A percentile compares a stretch with the other conserved stretches of the same genome.
Evolutionary conservation across 257 asterid genomes (phyloP).

Genomic region (Lantana camara): DNA sequence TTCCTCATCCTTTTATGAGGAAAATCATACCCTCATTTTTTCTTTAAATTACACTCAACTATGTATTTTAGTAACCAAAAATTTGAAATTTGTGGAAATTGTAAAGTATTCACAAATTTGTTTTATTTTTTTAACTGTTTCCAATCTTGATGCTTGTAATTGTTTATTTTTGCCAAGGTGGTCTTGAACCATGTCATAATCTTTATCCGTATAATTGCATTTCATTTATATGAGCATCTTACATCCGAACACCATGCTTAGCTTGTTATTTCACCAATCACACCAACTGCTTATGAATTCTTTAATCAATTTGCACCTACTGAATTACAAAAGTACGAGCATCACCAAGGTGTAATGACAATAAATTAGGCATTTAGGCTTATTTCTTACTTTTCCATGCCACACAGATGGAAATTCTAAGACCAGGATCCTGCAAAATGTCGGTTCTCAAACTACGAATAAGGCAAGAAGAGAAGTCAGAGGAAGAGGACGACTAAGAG

Average conservation of each 20-base stretch:
- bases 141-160: not conserved
- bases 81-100: no score
- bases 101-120: not conserved
- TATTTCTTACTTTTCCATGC: slow-evolving; percentile 11
- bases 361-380: no score
- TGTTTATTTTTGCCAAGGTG: not conserved
- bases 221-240: not conserved
- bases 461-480: slow-evolving; percentile 26
- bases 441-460: slow-evolving; percentile 21
- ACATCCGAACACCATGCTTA: not conserved
- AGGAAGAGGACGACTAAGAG: slow-evolving; percentile 26
- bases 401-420: slow-evolving; percentile 32
- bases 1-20: no score
- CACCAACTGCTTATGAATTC: not conserved
- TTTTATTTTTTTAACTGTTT: not conserved
- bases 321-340: not conserved
- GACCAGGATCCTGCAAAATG: slow-evolving; percentile 21
- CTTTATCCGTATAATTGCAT: not conserved
- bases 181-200: not conserved
- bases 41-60: no score
- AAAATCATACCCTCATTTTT: no score
- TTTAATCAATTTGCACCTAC: not conserved
- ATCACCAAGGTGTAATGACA: not conserved
- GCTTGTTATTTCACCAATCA: not conserved
- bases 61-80: no score